phyloP scores from a whole-genome alignment of 495 filamentous ascomycete species.

The Elaphomyces granulatus region DNA sequence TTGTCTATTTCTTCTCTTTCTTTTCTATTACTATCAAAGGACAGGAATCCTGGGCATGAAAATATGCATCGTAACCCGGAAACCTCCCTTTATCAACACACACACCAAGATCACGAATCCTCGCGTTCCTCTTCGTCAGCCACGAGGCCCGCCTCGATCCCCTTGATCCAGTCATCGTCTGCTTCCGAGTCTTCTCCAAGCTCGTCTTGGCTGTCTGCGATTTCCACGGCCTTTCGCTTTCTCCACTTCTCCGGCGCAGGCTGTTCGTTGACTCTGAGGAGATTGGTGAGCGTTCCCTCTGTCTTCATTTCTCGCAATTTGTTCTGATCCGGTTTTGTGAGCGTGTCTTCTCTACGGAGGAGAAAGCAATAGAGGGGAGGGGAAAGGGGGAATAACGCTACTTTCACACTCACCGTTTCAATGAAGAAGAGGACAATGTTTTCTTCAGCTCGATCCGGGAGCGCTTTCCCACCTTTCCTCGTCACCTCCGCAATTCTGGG shows the following conservation, averaged over 20 bases:
- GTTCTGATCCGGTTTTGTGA: not conserved
- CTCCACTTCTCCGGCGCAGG: conserved; percentile 5
- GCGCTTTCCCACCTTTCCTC: conserved; percentile 25
- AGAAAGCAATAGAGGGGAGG: not conserved
- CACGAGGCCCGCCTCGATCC: not conserved
- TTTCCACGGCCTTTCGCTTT: conserved; percentile 38
- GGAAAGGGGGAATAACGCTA: not conserved
- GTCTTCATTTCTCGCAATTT: conserved; percentile 5
- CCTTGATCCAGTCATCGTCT: not conserved
- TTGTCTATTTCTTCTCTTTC: not conserved
- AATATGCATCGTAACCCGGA: too few species aligned
- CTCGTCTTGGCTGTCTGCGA: conserved; percentile 38
- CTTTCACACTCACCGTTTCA: conserved; percentile 18
- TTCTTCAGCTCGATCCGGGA: conserved; percentile 20
- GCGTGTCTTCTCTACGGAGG: not conserved
- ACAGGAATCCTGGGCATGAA: too few species aligned
- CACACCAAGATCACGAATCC: not conserved
- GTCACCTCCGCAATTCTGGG: conserved; percentile 31
- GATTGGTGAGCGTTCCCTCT: too few species aligned
- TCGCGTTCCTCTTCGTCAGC: not conserved
- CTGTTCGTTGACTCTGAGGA: too few species aligned
- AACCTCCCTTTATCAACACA: not conserved
- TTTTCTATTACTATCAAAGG: too few species aligned
- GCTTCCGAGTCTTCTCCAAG: conserved; percentile 8
- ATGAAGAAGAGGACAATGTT: conserved; percentile 28